Percentiles rank a stretch among this genome's conserved stretches.
phyloP scores from a whole-genome alignment of 2,329 filamentous ascomycete species.

The Xylariaceae sp. region DNA sequence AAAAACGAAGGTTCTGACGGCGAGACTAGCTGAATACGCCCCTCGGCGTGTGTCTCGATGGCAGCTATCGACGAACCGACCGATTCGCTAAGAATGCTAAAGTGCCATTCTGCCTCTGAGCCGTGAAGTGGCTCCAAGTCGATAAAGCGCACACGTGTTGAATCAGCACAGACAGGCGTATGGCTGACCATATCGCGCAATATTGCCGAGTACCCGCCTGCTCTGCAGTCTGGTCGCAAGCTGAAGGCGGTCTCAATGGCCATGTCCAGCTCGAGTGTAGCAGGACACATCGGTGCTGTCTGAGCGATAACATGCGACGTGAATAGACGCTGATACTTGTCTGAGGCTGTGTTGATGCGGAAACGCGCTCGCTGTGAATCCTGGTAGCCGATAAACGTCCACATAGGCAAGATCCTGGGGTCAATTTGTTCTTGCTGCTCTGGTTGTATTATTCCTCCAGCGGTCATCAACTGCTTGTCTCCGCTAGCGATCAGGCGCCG shows the following conservation, averaged over 20 bases:
- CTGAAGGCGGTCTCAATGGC: slow-evolving; percentile 29
- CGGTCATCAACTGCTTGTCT: background rate
- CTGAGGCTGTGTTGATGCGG: slow-evolving; percentile 36
- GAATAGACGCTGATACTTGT: slow-evolving; percentile 33
- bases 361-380: slow-evolving; percentile 31
- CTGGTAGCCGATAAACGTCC: slow-evolving; percentile 30
- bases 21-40: background rate
- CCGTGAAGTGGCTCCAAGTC: background rate
- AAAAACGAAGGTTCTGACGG: background rate
- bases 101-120: background rate
- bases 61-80: background rate
- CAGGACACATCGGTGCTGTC: slow-evolving; percentile 36
- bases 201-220: background rate
- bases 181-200: background rate
- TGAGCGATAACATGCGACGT: slow-evolving; percentile 36
- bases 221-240: slow-evolving; percentile 19
- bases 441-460: too few species aligned
- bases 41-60: background rate
- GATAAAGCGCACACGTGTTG: background rate
- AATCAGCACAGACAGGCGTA: background rate
- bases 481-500: background rate
- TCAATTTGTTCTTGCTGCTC: too few species aligned
- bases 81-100: background rate
- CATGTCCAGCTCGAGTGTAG: slow-evolving; percentile 34
- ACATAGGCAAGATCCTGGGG: too few species aligned